Evolutionary conservation across 2,329 filamentous ascomycete genomes (phyloP).

Genomic region (Dactylellina drechsleri): DNA sequence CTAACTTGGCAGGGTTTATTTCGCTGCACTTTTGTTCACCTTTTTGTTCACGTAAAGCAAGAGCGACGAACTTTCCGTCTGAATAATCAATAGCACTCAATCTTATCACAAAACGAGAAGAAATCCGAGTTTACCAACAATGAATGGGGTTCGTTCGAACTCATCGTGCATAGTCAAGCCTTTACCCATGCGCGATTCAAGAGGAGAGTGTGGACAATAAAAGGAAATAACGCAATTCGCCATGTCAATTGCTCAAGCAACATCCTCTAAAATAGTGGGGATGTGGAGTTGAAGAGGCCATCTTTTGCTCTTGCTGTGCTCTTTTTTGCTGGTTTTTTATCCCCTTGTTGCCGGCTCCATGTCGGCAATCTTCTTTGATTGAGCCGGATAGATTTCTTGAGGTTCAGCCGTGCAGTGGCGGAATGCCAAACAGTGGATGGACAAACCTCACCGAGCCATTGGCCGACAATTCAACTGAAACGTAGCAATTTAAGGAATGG

Average conservation of each 20-base stretch:
- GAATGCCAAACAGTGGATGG: slow-evolving; percentile 16
- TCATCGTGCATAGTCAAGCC: slow-evolving; percentile 18
- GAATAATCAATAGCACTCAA: slow-evolving; percentile 32
- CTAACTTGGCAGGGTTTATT: slow-evolving; percentile 30
- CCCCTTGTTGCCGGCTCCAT: slow-evolving; percentile 26
- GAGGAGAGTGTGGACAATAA: slow-evolving; percentile 20
- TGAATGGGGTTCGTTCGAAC: slow-evolving; percentile 12
- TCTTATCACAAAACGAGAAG: slow-evolving; percentile 26
- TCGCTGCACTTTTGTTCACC: slow-evolving; percentile 46
- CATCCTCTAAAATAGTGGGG: slow-evolving; percentile 40
- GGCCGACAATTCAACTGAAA: slow-evolving; percentile 11
- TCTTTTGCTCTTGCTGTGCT: slow-evolving; percentile 27
- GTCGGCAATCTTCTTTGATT: slow-evolving; percentile 41
- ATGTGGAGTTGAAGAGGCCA: slow-evolving; percentile 38
- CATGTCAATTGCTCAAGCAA: slow-evolving; percentile 27
- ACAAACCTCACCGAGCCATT: slow-evolving; percentile 24
- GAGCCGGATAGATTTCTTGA: slow-evolving; percentile 34
- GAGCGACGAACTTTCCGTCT: slow-evolving; percentile 38
- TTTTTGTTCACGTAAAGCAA: not conserved
- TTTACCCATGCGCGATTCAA: slow-evolving; percentile 27
- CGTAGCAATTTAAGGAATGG: slow-evolving; percentile 3
- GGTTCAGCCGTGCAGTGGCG: slow-evolving; percentile 2
- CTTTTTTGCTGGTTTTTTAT: slow-evolving; percentile 4
- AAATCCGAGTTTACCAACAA: slow-evolving; percentile 26
- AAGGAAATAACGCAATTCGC: slow-evolving; percentile 55